Evolutionary conservation across 371 early-diverging fungal genomes (phyloP), one percentile per base, ranked within the genome.

Genomic region (Blakeslea trispora): DNA sequence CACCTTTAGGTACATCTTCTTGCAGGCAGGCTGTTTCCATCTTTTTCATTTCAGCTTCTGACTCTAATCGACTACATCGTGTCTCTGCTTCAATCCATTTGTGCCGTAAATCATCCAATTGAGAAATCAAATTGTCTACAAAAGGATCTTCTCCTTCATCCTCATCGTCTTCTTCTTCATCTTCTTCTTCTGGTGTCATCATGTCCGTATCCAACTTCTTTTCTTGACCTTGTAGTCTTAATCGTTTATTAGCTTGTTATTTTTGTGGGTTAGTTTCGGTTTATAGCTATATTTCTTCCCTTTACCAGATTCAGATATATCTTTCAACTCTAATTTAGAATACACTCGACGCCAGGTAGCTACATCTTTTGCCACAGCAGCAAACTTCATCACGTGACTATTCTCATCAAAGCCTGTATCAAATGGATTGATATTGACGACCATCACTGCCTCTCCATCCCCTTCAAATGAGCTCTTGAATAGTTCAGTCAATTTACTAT

Each of bases 371-470:
- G 89, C 85, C 0, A 83, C 84, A 0, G 85, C 80, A 3, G 90
- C 78, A 71, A 90, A 90, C 37, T 87, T 83, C 68, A 91, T 77
- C 10, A 88, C 83, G 43, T 81, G 81, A 21, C 68, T 73, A 22
- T 78, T 79, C 50, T 88, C 83, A 62, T 87, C 73, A 75, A 83
- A 83, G 24, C 85, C 69, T 32, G 77, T 74, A 64, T 86, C 83
- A 58, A 69, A 81, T 0, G 90, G 88, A 54, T 89, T 86, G 15
- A 85, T 77, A 53, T 85, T 86, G n/a, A 88, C 85, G 2, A 90
- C 72, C 80, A 90, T 77, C 9, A 82, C 77, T 0, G 88, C 85
- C 51, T 80, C 84, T 0, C 87, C 86, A 50, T 86, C 85, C 2
- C 86, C 87, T 34, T 83, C 82, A 37, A 89, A 80, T 7, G 83